Conservation (phyloP, 352 stramenopile genomes). For the Phytophthora pini region DNA sequence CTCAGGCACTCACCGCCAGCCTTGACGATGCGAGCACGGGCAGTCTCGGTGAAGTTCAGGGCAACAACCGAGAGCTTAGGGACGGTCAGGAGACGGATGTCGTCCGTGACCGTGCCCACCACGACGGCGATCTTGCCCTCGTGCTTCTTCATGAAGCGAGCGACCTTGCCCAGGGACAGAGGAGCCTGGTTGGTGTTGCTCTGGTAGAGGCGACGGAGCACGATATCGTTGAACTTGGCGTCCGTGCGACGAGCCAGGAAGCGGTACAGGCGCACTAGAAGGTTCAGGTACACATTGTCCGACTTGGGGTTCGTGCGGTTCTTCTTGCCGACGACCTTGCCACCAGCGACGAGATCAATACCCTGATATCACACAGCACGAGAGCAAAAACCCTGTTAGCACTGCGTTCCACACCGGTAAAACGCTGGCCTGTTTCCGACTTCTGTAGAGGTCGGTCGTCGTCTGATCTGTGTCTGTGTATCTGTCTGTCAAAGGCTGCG, state of each 20-base stretch:
- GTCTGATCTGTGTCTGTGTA: not conserved
- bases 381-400: conserved; percentile 28
- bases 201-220: conserved; percentile 99
- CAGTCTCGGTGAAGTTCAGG: conserved; percentile 98
- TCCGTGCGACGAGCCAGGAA: conserved; percentile 98
- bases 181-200: conserved; percentile 99
- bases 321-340: conserved; percentile 98
- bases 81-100: conserved; percentile 97
- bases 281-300: conserved; percentile 99
- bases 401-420: not conserved
- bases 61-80: conserved; percentile 97
- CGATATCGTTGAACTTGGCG: conserved; percentile 98
- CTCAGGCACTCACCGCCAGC: conserved; percentile 99
- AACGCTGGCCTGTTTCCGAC: not conserved
- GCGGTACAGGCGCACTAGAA: conserved; percentile 97
- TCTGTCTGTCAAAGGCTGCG: conserved; percentile 9
- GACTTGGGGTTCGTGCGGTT: conserved; percentile 98
- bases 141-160: conserved; percentile 99
- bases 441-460: conserved; percentile 2
- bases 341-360: conserved; percentile 99
- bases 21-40: conserved; percentile 97
- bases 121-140: conserved; percentile 99
- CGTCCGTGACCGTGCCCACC: conserved; percentile 98
- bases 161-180: conserved; percentile 96
- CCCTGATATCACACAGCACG: conserved; percentile 71